Evolutionary conservation across 768 basidiomycete genomes (phyloP).

Genomic region (Phaeolepiota aurea): DNA sequence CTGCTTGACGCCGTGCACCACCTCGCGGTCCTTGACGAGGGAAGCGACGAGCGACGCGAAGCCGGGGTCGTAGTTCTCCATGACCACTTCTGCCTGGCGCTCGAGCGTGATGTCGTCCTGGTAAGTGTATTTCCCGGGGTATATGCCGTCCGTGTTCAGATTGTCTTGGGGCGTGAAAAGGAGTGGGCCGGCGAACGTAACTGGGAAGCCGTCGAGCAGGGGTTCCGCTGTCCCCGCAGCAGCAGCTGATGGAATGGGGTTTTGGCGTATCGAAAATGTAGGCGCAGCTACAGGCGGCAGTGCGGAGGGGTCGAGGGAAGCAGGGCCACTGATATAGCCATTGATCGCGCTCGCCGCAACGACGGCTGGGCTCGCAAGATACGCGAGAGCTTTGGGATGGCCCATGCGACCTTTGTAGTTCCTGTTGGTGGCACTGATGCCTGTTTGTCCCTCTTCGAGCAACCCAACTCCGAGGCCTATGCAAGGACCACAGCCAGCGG

Average conservation of each 20-base stretch:
- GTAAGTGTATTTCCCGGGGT: conserved; percentile 98
- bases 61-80: conserved; percentile 96
- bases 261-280: conserved; percentile 43
- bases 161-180: conserved; percentile 96
- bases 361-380: conserved; percentile 93
- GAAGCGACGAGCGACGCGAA: conserved; percentile 69
- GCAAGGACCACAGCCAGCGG: conserved; percentile 96
- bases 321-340: conserved; percentile 84
- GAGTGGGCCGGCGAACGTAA: conserved; percentile 74
- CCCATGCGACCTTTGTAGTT: conserved; percentile 99
- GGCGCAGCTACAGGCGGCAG: conserved; percentile 48
- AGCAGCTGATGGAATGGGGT: conserved; percentile 19
- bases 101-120: conserved; percentile 97
- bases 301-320: conserved; percentile 43
- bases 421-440: conserved; percentile 96
- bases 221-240: conserved; percentile 40
- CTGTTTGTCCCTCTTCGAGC: conserved; percentile 89
- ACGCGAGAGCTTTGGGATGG: conserved; percentile 87
- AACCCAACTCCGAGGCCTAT: conserved; percentile 93
- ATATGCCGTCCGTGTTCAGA: conserved; percentile 95
- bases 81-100: conserved; percentile 90
- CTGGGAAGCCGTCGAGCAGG: conserved; percentile 77
- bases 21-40: conserved; percentile 23
- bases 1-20: conserved; percentile 24
- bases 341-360: conserved; percentile 94